phyloP scores from a whole-genome alignment of 495 filamentous ascomycete species.

The Cryomyces minteri region DNA sequence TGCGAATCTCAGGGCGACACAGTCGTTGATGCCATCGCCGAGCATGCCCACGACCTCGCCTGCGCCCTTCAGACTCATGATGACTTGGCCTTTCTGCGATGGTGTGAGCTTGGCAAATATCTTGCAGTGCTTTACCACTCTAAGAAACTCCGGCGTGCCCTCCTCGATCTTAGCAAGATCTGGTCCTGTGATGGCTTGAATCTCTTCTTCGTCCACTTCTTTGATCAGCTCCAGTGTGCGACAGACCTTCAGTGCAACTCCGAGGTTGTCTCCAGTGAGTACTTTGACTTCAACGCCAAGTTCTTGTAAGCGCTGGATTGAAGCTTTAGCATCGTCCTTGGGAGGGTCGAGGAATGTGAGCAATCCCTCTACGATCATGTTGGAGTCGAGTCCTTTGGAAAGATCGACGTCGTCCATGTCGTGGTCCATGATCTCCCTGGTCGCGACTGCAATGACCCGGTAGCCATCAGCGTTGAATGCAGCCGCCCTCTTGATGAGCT shows the following conservation, averaged over 20 bases:
- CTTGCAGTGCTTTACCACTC: neutral
- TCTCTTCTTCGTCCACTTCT: neutral
- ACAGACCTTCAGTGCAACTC: slow-evolving; percentile 1
- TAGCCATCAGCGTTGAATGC: neutral
- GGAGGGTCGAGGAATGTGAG: slow-evolving; percentile 2
- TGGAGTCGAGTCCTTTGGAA: neutral
- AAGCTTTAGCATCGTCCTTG: neutral
- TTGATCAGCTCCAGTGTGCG: neutral
- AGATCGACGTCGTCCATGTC: neutral
- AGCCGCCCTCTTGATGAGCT: neutral
- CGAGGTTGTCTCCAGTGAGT: neutral
- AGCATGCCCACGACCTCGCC: slow-evolving; percentile 34
- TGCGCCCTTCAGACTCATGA: neutral
- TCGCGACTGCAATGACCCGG: neutral
- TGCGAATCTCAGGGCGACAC: slow-evolving; percentile 59
- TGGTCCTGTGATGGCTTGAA: neutral
- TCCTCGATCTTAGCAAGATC: neutral
- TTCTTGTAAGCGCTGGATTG: neutral
- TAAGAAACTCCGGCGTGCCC: neutral
- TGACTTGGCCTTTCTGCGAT: neutral
- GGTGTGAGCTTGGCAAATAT: slow-evolving; percentile 1
- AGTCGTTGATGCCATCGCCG: slow-evolving; percentile 83
- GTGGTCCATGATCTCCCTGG: neutral
- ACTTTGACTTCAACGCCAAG: slow-evolving; percentile 1
- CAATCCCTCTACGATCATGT: neutral